Evolutionary conservation across 768 basidiomycete species (phyloP).

Genomic region (Nidularia pulvinata): DNA sequence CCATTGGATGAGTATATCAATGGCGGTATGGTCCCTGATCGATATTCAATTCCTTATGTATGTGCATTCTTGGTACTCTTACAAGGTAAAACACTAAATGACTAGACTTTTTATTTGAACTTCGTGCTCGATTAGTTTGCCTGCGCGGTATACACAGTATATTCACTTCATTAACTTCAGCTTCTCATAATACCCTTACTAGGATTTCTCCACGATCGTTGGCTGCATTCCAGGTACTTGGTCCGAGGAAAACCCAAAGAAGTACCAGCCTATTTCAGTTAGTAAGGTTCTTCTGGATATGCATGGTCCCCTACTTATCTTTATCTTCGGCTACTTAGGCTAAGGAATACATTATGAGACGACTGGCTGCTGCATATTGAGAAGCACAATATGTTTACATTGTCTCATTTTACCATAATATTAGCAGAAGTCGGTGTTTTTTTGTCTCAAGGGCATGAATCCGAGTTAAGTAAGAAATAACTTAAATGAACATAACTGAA

Average conservation of each 20-base stretch:
- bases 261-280: constrained; percentile 45
- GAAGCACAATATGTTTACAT: no score
- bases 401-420: no score
- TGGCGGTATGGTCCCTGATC: constrained; percentile 39
- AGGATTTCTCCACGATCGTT: constrained; percentile 39
- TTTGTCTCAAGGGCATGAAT: no score
- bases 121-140: constrained; percentile 19
- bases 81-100: not conserved
- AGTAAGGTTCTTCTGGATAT: constrained; percentile 3
- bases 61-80: constrained; percentile 10
- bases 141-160: constrained; percentile 20
- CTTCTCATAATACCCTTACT: constrained; percentile 13
- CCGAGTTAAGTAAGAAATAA: no score
- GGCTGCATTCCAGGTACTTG: constrained; percentile 55
- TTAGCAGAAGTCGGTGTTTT: no score
- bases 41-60: constrained; percentile 67
- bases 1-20: constrained; percentile 17
- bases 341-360: constrained; percentile 33
- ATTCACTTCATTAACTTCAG: not conserved
- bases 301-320: not conserved
- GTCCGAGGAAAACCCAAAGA: constrained; percentile 41
- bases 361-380: constrained; percentile 34
- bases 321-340: constrained; percentile 13
- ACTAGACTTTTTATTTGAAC: no score
- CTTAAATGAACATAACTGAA: no score